These are phyloP conservation scores for Eucalyptus urophylla DNA, from an alignment of 345 rosid species.

Conservation along the genomic window DNA sequence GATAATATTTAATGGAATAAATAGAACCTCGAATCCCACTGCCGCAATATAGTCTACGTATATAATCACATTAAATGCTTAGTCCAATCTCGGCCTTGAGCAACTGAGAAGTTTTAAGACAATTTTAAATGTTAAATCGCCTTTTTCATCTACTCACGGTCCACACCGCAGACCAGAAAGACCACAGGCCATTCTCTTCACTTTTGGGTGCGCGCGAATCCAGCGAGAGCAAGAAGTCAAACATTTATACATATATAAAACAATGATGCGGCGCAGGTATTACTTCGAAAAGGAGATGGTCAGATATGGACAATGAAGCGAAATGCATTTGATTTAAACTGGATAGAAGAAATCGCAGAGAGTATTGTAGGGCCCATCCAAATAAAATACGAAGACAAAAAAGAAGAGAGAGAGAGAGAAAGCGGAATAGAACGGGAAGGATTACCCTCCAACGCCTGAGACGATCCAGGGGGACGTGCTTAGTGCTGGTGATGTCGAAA, in stretches of 20 bases:
- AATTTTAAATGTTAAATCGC: neutral
- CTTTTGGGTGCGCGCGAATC: neutral
- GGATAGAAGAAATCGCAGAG: no score
- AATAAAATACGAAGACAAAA: no score
- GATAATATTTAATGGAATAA: neutral
- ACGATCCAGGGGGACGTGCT: no score
- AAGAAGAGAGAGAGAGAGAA: no score
- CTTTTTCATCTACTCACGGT: neutral
- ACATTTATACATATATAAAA: neutral
- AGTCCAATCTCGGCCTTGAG: neutral
- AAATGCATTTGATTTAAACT: no score
- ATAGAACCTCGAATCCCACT: neutral
- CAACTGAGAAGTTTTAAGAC: neutral
- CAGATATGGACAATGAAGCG: no score
- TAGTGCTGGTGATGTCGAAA: no score
- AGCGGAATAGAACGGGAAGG: no score
- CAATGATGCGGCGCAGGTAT: neutral
- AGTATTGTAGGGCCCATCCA: no score
- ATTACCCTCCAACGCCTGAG: no score
- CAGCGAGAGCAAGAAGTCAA: neutral
- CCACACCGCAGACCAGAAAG: neutral
- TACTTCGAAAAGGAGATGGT: no score
- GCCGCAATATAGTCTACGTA: rapidly evolving
- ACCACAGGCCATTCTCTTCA: neutral
- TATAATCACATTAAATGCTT: neutral